Conservation (phyloP, 257 asterid species). For the Solanum dulcamara region DNA sequence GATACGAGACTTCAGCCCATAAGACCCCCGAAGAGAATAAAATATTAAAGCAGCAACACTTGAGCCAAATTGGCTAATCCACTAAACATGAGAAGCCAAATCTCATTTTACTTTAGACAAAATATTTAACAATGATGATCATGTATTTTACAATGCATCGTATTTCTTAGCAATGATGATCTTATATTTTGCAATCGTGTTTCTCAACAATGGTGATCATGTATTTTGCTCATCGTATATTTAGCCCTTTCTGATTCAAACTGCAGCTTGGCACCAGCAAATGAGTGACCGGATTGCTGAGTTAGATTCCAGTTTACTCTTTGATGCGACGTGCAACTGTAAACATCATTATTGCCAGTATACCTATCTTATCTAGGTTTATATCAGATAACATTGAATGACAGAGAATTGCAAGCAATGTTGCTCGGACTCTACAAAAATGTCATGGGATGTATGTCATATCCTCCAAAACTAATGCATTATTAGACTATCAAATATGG, state of each 20-base stretch:
- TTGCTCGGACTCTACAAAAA: not conserved
- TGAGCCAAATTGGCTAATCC: not conserved
- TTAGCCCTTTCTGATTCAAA: not conserved
- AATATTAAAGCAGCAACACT: not conserved
- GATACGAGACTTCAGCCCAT: not conserved
- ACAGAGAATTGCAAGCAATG: not conserved
- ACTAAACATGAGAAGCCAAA: not conserved
- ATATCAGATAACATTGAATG: not conserved
- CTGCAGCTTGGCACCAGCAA: not conserved
- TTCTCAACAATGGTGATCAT: not conserved
- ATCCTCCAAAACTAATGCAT: not conserved
- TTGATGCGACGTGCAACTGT: not conserved
- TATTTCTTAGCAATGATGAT: not conserved
- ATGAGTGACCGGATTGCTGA: not conserved
- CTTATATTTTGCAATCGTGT: no score
- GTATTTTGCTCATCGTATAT: not conserved
- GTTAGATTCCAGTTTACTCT: not conserved
- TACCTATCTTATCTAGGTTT: not conserved
- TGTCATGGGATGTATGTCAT: rapidly evolving
- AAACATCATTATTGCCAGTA: not conserved
- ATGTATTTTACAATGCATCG: not conserved
- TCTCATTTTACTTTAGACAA: not conserved
- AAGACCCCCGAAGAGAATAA: not conserved
- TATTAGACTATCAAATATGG: rapidly evolving
- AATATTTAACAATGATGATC: not conserved